Base-by-base conservation (phyloP, 1,284 basidiomycete genomes). In the Ustilago xerochloae region DNA sequence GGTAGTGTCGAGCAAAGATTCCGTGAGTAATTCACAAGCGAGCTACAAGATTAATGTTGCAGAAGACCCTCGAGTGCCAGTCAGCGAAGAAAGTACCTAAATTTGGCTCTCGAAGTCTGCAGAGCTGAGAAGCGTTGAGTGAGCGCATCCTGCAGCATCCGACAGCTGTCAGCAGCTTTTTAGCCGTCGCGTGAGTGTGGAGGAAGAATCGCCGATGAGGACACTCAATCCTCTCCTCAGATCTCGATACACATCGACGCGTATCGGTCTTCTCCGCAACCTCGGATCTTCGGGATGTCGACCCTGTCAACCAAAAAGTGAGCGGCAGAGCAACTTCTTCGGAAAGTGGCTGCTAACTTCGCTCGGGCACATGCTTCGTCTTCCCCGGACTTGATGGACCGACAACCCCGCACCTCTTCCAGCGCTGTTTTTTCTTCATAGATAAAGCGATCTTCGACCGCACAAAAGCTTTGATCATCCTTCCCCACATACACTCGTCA, bases 201-300 rank as follows among this genome's bases (percentile, higher is more conserved):
- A 64, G 56, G 55, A 16, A 8, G 8, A 4, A 47, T 24, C 51
- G 43, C 47, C 54, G 61, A 57, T 56, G 16, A 5, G 16, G 10
- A 32, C 0, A 12, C 13, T 32, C 13, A 22, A n/a, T 43, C 2
- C 6, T 15, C 22, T 35, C 6, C n/a, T 13, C 4, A 13, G 5
- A 54, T 22, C 29, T 10, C 28, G 26, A 38, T 32, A 30, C 29
- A n/a, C 3, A 32, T 43, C 20, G 33, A 47, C 10, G 4, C 16
- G 24, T 10, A 24, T 62, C 65, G 65, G 60, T 52, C 52, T 43
- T 59, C 66, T 69, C 61, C 66, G 66, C 66, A 20, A 47, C 46
- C 1, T 69, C 66, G 66, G 66, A 63, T 63, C 60, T 38, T 69
- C 66, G 66, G 66, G 59, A 59, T n/a, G n/a, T n/a, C 18, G 49